Base-by-base conservation (phyloP, 148 eudicot genomes). In the Cornus controversa region DNA sequence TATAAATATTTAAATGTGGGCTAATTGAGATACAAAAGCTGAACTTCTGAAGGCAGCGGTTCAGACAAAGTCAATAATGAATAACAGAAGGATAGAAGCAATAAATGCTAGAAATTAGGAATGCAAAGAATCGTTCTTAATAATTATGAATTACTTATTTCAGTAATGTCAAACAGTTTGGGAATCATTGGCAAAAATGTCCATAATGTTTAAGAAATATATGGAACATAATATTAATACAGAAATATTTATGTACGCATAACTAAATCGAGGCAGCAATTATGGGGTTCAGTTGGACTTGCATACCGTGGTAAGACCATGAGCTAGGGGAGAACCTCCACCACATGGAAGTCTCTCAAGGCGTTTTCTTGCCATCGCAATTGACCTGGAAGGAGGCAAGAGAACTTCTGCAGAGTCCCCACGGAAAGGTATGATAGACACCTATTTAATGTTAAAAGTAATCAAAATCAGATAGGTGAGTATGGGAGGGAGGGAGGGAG, bases 321-420 rank as follows among this genome's bases (percentile, higher is more conserved):
- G 99, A 85, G 99, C 99, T 26, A 95, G 85, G 71, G 99, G 99
- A 73, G 99, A 95, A 77, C 99, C 99, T 71, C 99, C 99, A 73
- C 99, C 99, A 83, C 99, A 95, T 57, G 99, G 99, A 84, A 95
- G 99, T 82, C 89, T 95, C 87, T 95, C 99, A 8, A 95, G 97
- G 75, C 99, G 99, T 73, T 95, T 95, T 82, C 98, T 93, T 60
- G 99, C 99, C 99, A 95, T 95, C 42, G 99, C 79, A 84, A 95
- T 95, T 71, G 99, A 95, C 67, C 99, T 86, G 27, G 99, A 95
- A 80, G 99, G 99, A 77, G 99, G 99, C 74, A 95, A 84, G 71
- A 95, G 90, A 81, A 95, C 93, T 87, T 95, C 98, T 57, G 99
- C 99, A 62, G 88, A 75, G 83, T 95, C 99, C 74, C 99, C 99